These are phyloP conservation scores for Aethionema arabicum DNA, from an alignment of 345 rosid genomes.

Conservation along the genomic window DNA sequence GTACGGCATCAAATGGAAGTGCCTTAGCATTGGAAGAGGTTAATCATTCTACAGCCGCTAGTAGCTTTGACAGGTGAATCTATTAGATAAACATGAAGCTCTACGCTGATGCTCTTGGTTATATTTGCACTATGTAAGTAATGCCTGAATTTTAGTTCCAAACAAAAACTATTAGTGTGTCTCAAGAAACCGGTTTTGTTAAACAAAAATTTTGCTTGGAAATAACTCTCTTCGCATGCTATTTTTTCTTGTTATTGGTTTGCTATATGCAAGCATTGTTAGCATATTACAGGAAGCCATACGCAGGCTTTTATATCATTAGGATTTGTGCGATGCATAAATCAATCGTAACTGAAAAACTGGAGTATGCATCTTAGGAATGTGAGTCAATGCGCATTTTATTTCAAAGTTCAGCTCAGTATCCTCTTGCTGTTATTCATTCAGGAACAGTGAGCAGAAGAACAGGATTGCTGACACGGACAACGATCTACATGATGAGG, in stretches of 20 bases:
- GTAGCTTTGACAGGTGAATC: slow-evolving; percentile 50
- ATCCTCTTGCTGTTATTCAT: slow-evolving; percentile 23
- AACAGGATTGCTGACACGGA: slow-evolving; percentile 37
- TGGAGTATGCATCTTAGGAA: neutral
- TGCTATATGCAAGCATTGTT: neutral
- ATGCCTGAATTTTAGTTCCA: slow-evolving; percentile 2
- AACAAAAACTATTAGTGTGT: neutral
- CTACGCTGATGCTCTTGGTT: slow-evolving; percentile 15
- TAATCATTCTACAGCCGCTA: slow-evolving; percentile 31
- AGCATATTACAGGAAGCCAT: neutral
- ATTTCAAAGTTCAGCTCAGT: neutral
- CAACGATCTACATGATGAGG: slow-evolving; percentile 53
- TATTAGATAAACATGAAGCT: slow-evolving; percentile 13
- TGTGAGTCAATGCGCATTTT: neutral
- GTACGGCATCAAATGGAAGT: slow-evolving; percentile 40
- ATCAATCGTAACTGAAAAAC: neutral
- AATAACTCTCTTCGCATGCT: neutral
- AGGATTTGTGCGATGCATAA: neutral
- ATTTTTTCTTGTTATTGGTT: neutral
- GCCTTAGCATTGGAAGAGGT: slow-evolving; percentile 35
- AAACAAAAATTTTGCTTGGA: neutral
- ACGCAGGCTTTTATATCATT: neutral
- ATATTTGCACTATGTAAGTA: slow-evolving; percentile 2
- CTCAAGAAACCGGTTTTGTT: neutral
- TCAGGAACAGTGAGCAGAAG: slow-evolving; percentile 38